These are phyloP conservation scores for Fusarium sp. DNA, from an alignment of 2,329 filamentous ascomycete species.

Conservation along the genomic window DNA sequence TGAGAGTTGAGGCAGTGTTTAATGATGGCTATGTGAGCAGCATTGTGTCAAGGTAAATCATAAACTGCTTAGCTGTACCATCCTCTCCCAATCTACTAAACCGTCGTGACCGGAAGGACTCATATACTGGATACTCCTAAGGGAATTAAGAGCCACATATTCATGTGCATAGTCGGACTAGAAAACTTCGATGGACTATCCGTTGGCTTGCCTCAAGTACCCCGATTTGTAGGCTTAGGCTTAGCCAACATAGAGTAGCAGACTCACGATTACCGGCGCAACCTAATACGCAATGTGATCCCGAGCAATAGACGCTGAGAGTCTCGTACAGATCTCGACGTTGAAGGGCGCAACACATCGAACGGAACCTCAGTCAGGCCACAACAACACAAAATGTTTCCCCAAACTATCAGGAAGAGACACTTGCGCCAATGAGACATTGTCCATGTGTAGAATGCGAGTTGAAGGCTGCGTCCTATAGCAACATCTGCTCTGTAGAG, in stretches of 20 bases:
- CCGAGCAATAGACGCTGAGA: background rate
- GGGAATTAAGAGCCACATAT: too few species aligned
- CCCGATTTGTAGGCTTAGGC: background rate
- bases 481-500: background rate
- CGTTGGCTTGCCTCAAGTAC: too few species aligned
- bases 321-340: background rate
- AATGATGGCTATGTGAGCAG: too few species aligned
- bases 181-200: too few species aligned
- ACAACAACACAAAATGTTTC: background rate
- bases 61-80: too few species aligned
- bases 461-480: background rate
- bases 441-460: background rate
- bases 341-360: background rate
- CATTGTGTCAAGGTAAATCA: too few species aligned
- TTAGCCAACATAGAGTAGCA: background rate
- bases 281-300: background rate
- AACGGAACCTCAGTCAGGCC: background rate
- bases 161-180: too few species aligned
- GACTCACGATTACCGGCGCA: background rate
- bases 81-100: too few species aligned
- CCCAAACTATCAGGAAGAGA: background rate
- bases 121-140: too few species aligned
- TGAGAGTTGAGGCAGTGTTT: too few species aligned
- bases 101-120: too few species aligned
- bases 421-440: background rate